phyloP scores from a whole-genome alignment of 208 protist genomes.

The Strigomonas culicis region DNA sequence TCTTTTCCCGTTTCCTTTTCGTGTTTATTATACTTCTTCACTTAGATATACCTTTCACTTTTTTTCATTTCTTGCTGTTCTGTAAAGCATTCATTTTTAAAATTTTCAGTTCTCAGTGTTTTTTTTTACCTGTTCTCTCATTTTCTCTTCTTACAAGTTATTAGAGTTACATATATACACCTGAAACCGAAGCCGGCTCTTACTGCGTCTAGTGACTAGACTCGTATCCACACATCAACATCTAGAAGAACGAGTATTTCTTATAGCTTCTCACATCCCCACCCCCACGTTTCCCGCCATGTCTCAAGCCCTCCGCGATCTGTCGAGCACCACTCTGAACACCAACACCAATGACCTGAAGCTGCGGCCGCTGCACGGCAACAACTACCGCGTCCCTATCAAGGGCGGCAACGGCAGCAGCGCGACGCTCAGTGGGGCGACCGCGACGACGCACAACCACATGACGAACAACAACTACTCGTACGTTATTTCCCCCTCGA shows the following conservation, averaged over 20 bases:
- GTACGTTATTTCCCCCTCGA: constrained; percentile 15
- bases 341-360: constrained; percentile 12
- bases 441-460: neutral
- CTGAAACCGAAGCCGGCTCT: no score
- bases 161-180: no score
- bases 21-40: neutral
- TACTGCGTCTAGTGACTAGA: no score
- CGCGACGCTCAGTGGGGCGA: neutral
- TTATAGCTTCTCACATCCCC: no score
- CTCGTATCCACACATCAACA: neutral
- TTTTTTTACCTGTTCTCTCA: neutral
- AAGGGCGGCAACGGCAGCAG: neutral
- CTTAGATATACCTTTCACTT: no score
- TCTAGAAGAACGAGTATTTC: neutral
- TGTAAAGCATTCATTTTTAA: no score
- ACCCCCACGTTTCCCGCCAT: neutral
- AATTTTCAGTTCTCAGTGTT: no score
- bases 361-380: neutral
- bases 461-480: constrained; percentile 12
- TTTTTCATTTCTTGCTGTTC: no score
- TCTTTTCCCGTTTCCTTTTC: neutral
- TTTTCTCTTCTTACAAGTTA: neutral
- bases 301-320: constrained; percentile 20
- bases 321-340: constrained; percentile 17
- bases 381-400: no score